Evolutionary conservation across 495 filamentous ascomycete genomes (phyloP), one percentile per base, ranked within the genome.

Genomic region (Penicillium atrosanguineum): DNA sequence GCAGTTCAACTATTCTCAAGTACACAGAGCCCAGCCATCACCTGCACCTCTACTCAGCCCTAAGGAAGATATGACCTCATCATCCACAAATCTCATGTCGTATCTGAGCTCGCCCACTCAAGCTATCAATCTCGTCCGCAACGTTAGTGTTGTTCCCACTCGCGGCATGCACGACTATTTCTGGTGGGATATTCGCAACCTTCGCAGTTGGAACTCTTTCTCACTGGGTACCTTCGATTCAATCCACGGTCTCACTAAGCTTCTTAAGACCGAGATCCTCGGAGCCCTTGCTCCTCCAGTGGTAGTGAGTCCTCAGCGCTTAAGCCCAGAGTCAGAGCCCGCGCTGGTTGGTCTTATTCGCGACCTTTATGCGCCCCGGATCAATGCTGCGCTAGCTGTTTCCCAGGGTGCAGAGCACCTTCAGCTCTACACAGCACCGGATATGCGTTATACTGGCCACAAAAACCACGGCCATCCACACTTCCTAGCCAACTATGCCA

Each of bases 161-260:
- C 83, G 90, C 37, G 85, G 86, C 40, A 68, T 85, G 60, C 83
- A 88, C 63, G 86, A 85, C 62, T 87, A 95, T 65, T 93, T 90
- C 65, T 97, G 91, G 91, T 97, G 88, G 88, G 91, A 97, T 57
- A 81, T 96, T 49, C 88, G 91, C 45, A 91, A 95, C 60, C 76
- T 96, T 55, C 85, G 87, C 44, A 79, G 83, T 56, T 97, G 91
- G 91, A 78, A 77, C 40, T 79, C 82, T 53, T 96, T 96, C 79
- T 87, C 79, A 47, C 70, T 90, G 21, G 63, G 71, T 42, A 85
- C 86, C 46, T 88, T 97, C 69, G 77, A 83, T 56, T 76, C 83
- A n/a, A 80, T 95, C 44, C 85, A 83, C 1, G 82, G 82, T 14
- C 87, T 95, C 42, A 78, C 83, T 19, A 75, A 79, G 44, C 84